These are phyloP conservation scores for Candida dubliniensis DNA, from an alignment of 1,139 yeast genomes.

Conservation along the genomic window DNA sequence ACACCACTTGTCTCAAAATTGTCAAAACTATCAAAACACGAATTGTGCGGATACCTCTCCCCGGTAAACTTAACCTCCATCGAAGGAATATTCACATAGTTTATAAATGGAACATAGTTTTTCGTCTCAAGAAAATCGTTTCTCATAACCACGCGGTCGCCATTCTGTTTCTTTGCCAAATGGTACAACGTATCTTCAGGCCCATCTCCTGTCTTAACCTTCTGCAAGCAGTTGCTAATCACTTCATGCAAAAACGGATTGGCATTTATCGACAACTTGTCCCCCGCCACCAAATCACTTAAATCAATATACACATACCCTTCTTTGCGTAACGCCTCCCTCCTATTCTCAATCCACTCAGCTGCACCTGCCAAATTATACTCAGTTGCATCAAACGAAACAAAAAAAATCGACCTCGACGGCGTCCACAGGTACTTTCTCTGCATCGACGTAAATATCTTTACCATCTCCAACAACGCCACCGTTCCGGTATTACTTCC, in stretches of 20 bases:
- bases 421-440: slow-evolving; percentile 79
- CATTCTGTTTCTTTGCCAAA: slow-evolving; percentile 19
- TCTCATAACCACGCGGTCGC: slow-evolving; percentile 27
- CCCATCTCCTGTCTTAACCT: slow-evolving; percentile 25
- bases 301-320: slow-evolving; percentile 78
- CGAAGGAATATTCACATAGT: slow-evolving; percentile 68
- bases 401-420: slow-evolving; percentile 75
- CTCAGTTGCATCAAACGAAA: slow-evolving; percentile 83
- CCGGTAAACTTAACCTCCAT: slow-evolving; percentile 56
- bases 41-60: slow-evolving; percentile 51
- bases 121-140: slow-evolving; percentile 52
- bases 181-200: slow-evolving; percentile 25
- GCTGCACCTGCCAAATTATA: slow-evolving; percentile 85
- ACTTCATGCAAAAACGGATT: slow-evolving; percentile 63
- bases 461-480: slow-evolving; percentile 67
- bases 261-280: slow-evolving; percentile 54
- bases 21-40: slow-evolving; percentile 68
- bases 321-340: slow-evolving; percentile 53
- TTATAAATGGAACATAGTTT: slow-evolving; percentile 68
- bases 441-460: slow-evolving; percentile 67
- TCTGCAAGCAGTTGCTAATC: slow-evolving; percentile 40
- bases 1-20: slow-evolving; percentile 46
- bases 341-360: slow-evolving; percentile 68
- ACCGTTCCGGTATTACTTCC: slow-evolving; percentile 78
- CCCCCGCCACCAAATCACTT: slow-evolving; percentile 70